A percentile compares a stretch with the other conserved stretches of the same genome.
Evolutionary conservation across 2,329 filamentous ascomycete genomes (phyloP).

Genomic region (Chaetomiaceae sp.): DNA sequence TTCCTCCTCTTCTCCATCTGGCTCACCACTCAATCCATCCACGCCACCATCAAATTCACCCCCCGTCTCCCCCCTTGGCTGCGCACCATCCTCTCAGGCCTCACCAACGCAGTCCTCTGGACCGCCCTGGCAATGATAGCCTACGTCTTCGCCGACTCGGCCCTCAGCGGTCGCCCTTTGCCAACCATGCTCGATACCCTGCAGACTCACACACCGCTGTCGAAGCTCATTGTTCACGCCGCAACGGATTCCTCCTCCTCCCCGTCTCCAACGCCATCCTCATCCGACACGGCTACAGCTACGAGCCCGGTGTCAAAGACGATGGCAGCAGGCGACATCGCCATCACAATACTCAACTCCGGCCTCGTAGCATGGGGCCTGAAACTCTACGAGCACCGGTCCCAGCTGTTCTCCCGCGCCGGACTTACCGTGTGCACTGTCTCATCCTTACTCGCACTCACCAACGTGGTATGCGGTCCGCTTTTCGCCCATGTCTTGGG

Average conservation of each 20-base stretch:
- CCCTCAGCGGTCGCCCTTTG: conserved; percentile 21
- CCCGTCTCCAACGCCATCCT: neutral
- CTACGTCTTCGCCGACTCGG: conserved; percentile 40
- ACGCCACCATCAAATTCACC: conserved; percentile 34
- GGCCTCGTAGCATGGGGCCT: conserved; percentile 51
- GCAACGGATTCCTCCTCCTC: neutral
- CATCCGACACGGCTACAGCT: conserved; percentile 16
- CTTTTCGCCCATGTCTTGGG: conserved; percentile 34
- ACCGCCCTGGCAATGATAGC: conserved; percentile 42
- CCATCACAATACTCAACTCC: conserved; percentile 45
- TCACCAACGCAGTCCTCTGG: conserved; percentile 46
- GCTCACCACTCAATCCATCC: conserved; percentile 39
- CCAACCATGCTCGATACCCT: conserved; percentile 27
- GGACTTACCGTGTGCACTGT: conserved; percentile 39
- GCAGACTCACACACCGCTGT: conserved; percentile 31
- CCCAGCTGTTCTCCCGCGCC: conserved; percentile 41
- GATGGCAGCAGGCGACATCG: conserved; percentile 45
- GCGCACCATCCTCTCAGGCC: conserved; percentile 33
- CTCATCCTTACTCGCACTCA: conserved; percentile 35
- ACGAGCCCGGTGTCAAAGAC: neutral
- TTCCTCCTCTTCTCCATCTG: conserved; percentile 47
- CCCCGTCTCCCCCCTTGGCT: conserved; percentile 20
- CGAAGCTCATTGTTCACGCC: conserved; percentile 23
- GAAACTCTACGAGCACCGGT: conserved; percentile 49
- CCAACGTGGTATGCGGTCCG: conserved; percentile 42